Evolutionary conservation across 495 filamentous ascomycete genomes (phyloP).

Genomic region (Jackrogersella multiformis): DNA sequence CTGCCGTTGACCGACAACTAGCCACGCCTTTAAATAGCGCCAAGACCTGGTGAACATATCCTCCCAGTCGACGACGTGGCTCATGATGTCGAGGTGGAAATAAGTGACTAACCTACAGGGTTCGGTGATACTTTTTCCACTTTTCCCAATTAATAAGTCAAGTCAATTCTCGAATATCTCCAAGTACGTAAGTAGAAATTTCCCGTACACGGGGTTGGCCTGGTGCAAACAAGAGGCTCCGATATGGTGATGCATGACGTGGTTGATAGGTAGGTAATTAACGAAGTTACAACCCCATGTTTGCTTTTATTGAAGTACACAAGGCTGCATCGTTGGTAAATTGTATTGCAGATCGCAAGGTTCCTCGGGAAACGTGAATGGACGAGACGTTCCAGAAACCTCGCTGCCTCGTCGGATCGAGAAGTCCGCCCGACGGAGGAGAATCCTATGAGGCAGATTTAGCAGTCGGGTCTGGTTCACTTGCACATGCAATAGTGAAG

Average conservation of each 20-base stretch:
- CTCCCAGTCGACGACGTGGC: no score
- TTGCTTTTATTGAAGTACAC: neutral
- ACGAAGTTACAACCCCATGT: neutral
- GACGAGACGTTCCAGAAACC: neutral
- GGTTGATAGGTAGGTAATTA: neutral
- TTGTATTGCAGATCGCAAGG: neutral
- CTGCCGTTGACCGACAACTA: no score
- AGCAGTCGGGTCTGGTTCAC: neutral
- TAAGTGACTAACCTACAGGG: no score
- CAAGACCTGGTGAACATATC: no score
- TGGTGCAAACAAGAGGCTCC: neutral
- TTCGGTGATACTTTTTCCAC: no score
- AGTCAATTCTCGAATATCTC: no score
- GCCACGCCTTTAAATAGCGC: no score
- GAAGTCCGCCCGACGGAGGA: neutral
- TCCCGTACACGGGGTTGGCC: no score
- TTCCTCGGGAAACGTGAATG: neutral
- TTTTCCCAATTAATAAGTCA: no score
- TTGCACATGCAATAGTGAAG: neutral
- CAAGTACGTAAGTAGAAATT: no score
- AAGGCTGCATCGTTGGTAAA: neutral
- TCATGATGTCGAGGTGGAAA: no score
- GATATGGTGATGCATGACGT: neutral
- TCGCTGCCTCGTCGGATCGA: neutral
- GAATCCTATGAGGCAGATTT: constrained; percentile 1